Evolutionary conservation across 345 rosid species (phyloP).

Genomic region (Trapa bicornis): DNA sequence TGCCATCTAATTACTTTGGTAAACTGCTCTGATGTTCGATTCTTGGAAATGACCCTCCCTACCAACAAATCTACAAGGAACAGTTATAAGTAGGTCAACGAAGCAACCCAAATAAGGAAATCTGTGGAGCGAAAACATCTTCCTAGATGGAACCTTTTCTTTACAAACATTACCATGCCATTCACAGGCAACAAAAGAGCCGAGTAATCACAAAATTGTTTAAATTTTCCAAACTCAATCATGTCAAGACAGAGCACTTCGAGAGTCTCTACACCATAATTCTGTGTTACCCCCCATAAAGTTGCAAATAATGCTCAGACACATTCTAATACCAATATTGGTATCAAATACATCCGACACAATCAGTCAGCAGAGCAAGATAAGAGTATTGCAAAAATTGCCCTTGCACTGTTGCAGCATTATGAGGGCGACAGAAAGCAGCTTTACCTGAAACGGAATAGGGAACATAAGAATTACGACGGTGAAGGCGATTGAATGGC

Average conservation of each 20-base stretch:
- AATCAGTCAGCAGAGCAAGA: too few relatives aligned
- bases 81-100: background rate
- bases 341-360: too few relatives aligned
- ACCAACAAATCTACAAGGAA: conserved; percentile 19
- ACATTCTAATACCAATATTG: too few relatives aligned
- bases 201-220: background rate
- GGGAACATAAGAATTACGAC: too few relatives aligned
- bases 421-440: too few relatives aligned
- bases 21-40: conserved; percentile 19
- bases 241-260: background rate
- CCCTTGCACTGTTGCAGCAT: too few relatives aligned
- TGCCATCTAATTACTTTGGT: conserved; percentile 21
- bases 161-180: background rate
- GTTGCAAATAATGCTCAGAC: too few relatives aligned
- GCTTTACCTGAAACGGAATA: too few relatives aligned
- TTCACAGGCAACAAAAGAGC: background rate
- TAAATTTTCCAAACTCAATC: background rate
- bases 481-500: too few relatives aligned
- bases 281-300: too few relatives aligned
- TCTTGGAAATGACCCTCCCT: conserved; percentile 37
- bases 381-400: too few relatives aligned
- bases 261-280: too few relatives aligned
- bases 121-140: background rate
- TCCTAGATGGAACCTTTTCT: background rate
- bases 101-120: background rate